Conservation (phyloP, 2,329 filamentous ascomycete species). For the Penicillium sclerotiorum region DNA sequence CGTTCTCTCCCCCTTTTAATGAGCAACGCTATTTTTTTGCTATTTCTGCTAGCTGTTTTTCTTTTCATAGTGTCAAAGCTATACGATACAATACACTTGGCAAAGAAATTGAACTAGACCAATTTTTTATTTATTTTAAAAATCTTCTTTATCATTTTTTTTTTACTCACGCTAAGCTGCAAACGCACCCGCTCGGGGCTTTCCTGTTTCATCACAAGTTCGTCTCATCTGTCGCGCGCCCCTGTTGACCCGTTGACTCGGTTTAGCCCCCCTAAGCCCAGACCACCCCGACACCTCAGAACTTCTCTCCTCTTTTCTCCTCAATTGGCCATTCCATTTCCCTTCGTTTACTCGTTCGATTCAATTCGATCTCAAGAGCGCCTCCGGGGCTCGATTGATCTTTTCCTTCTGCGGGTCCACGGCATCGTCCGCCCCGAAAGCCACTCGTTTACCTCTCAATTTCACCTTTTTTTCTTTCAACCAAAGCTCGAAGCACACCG, state of each 20-base stretch:
- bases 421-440: conserved; percentile 17
- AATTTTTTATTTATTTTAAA: background rate
- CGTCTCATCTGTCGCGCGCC: conserved; percentile 12
- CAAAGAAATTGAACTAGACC: too few species aligned
- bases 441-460: conserved; percentile 25
- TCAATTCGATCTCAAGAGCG: conserved; percentile 15
- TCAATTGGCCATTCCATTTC: conserved; percentile 22
- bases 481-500: conserved; percentile 14
- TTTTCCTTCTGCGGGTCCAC: conserved; percentile 23
- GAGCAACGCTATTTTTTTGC: background rate
- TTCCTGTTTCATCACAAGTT: conserved; percentile 14
- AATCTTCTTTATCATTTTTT: too few species aligned
- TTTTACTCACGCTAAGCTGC: conserved; percentile 2
- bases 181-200: background rate
- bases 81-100: too few species aligned
- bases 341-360: conserved; percentile 12
- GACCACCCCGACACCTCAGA: conserved; percentile 20
- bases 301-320: conserved; percentile 18
- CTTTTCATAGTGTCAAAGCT: too few species aligned
- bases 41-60: too few species aligned
- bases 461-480: conserved; percentile 16
- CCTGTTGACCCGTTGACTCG: conserved; percentile 2
- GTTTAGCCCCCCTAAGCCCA: conserved; percentile 13
- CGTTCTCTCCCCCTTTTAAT: background rate
- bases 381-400: conserved; percentile 26